Evolutionary conservation across 805 yeast genomes (phyloP), one percentile per base, ranked within the genome.

Genomic region (Millerozyma acaciae): DNA sequence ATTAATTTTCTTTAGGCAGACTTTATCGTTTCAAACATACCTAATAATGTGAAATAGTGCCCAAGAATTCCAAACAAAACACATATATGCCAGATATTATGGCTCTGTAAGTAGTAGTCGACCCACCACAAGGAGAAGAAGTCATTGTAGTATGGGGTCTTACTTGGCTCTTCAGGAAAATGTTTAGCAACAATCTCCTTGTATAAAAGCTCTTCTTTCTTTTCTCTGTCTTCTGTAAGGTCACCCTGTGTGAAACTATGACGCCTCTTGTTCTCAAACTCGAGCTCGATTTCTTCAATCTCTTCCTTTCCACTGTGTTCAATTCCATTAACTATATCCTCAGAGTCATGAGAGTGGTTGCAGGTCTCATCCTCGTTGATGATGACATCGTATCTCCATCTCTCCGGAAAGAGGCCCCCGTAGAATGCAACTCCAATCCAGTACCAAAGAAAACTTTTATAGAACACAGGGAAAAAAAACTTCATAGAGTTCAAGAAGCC

Each of bases 31-130:
- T 65, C 67, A 43, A 80, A 80, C 84, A 89, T 80, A 37, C 76
- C 79, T 40, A 86, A 63, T 23, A 87, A 65, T 9, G 94, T 90
- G 35, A 68, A 67, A 58, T 89, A 93, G 57, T 90, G 97, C 20
- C 94, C 95, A 26, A 84, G 57, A n/a, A 87, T 78, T 2, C 98
- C 98, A 16, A 84, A 69, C 12, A 93, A 73, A 19, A 93, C 98
- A 52, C 84, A 86, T 8, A 87, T 55, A 60, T 90, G 98, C 98
- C 98, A 90, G 19, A 90, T 66, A 50, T 88, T 89, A 57, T 90
- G 98, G 22, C 96, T 85, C 26, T 78, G 73, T 34, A 80, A 67
- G 17, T 74, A 55, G 54, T 82, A 84, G 47, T 84, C 93, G 10
- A 80, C 80, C 90, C 96, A 88, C 90, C 83, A 90, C 14, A 84